phyloP scores from a whole-genome alignment of 192 early-diverging fungal species.

The Backusella sp. region DNA sequence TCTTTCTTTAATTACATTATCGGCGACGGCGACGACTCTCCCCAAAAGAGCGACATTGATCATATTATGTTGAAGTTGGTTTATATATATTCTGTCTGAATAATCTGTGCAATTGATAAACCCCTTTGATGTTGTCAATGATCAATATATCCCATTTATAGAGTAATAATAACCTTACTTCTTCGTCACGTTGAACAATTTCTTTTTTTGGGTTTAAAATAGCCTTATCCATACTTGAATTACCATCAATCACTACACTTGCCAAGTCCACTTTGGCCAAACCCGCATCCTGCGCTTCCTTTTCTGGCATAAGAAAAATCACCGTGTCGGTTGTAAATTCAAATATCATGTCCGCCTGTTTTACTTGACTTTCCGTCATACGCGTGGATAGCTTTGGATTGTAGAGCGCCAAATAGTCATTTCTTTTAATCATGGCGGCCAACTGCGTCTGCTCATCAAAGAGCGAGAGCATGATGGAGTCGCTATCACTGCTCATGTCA shows the following conservation, averaged over 20 bases:
- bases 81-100: slow-evolving; percentile 8
- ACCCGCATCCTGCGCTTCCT: slow-evolving; percentile 14
- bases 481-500: slow-evolving; percentile 14
- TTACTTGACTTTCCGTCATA: background rate
- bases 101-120: slow-evolving; percentile 21
- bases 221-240: background rate
- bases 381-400: slow-evolving; percentile 8
- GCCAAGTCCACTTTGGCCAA: slow-evolving; percentile 10
- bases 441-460: slow-evolving; percentile 22
- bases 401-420: slow-evolving; percentile 27
- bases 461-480: slow-evolving; percentile 3
- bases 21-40: slow-evolving; percentile 9
- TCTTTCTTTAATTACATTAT: slow-evolving; percentile 23
- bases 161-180: background rate
- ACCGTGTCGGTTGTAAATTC: slow-evolving; percentile 19
- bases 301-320: slow-evolving; percentile 29
- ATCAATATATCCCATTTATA: background rate
- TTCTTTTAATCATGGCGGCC: slow-evolving; percentile 1
- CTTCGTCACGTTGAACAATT: slow-evolving; percentile 15
- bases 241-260: background rate
- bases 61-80: slow-evolving; percentile 15
- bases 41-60: slow-evolving; percentile 29
- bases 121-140: background rate
- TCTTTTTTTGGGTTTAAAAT: background rate
- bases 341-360: background rate